These are phyloP conservation scores for Metschnikowia lunata DNA, from an alignment of 805 yeast species.

Conservation along the genomic window DNA sequence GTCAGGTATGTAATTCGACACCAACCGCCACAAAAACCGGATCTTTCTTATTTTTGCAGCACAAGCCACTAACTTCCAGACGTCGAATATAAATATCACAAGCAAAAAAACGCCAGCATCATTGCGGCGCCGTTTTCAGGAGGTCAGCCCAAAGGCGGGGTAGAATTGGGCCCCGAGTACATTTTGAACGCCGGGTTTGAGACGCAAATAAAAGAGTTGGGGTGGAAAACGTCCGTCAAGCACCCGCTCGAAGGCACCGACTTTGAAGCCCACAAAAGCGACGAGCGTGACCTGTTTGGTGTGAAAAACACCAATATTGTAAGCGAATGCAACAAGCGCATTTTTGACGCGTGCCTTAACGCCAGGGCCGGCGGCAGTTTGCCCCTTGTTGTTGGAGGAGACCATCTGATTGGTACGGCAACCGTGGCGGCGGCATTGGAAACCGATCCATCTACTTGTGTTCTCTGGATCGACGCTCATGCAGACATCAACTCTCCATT, in stretches of 20 bases:
- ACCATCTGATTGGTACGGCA: conserved; percentile 93
- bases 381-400: conserved; percentile 92
- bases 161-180: conserved; percentile 88
- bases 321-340: conserved; percentile 60
- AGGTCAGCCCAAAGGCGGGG: conserved; percentile 93
- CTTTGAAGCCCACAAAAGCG: conserved; percentile 40
- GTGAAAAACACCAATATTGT: conserved; percentile 76
- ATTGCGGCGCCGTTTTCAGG: conserved; percentile 92
- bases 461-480: conserved; percentile 96
- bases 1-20: conserved; percentile 6
- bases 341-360: conserved; percentile 55
- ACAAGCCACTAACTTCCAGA: conserved; percentile 15
- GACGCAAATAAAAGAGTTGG: conserved; percentile 57
- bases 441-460: conserved; percentile 79
- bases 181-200: conserved; percentile 69
- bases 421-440: conserved; percentile 81
- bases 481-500: conserved; percentile 92
- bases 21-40: too few species aligned
- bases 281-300: conserved; percentile 46
- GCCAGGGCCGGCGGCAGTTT: conserved; percentile 48
- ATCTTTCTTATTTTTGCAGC: too few species aligned
- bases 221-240: conserved; percentile 59
- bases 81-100: conserved; percentile 49
- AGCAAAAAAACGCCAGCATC: conserved; percentile 55
- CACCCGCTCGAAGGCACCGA: conserved; percentile 52